A percentile compares a stretch with the other conserved stretches of the same genome.
Evolutionary conservation across 306 rosid genomes (phyloP).

Genomic region (Oxytropis ochrocephala): DNA sequence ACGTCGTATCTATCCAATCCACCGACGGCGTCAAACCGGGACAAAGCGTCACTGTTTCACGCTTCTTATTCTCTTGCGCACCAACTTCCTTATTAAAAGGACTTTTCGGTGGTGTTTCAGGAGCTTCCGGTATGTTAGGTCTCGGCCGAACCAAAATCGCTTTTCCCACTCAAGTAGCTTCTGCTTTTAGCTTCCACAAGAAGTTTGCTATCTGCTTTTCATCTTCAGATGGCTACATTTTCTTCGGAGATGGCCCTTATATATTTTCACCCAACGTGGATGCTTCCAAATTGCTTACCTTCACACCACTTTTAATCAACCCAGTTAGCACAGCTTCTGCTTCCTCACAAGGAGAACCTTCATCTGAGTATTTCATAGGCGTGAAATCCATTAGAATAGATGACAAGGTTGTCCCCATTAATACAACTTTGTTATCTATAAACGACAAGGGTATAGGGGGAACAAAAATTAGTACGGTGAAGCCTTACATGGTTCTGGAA

Average conservation of each 20-base stretch:
- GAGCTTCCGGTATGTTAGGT: constrained; percentile 58
- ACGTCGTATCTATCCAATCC: constrained; percentile 37
- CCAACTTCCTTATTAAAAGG: constrained; percentile 37
- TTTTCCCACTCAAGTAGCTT: constrained; percentile 43
- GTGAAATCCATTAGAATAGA: constrained; percentile 41
- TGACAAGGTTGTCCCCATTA: constrained; percentile 20
- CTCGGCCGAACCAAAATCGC: constrained; percentile 46
- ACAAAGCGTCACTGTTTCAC: constrained; percentile 25
- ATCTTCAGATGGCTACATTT: constrained; percentile 32
- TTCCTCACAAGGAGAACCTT: constrained; percentile 34
- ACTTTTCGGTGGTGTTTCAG: constrained; percentile 39
- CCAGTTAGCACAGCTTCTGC: constrained; percentile 56
- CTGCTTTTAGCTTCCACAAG: constrained; percentile 49
- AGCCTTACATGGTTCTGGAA: constrained; percentile 54
- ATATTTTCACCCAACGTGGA: constrained; percentile 31
- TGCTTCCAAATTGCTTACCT: constrained; percentile 26
- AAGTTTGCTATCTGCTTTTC: constrained; percentile 51
- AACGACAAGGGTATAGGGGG: constrained; percentile 48
- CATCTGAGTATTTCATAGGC: constrained; percentile 52
- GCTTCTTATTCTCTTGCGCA: constrained; percentile 42
- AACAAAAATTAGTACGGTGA: constrained; percentile 60
- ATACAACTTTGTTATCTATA: constrained; percentile 36
- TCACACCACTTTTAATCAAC: constrained; percentile 41
- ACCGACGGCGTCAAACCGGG: constrained; percentile 46
- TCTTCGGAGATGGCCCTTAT: constrained; percentile 59